Evolutionary conservation across 257 asterid species (phyloP), one percentile per base, ranked within the genome.

Genomic region (Solanum megistacrolobum): DNA sequence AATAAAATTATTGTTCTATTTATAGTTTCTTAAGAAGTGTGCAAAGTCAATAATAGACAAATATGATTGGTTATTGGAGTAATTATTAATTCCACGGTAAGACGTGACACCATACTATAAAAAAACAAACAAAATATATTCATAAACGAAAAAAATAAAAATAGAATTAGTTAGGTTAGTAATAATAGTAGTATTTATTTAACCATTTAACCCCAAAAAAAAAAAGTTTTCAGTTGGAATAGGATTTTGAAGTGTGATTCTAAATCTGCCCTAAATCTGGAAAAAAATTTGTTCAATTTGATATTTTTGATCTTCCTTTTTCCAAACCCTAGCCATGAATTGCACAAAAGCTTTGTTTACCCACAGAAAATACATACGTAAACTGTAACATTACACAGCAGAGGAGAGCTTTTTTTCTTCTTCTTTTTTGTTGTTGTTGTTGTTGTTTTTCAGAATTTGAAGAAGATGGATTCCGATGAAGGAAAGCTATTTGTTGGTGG

Each of bases 401-500:
- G 35, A 25, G 12, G 35, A 78, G 0, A n/a, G 6, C 4, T 12
- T 41, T 46, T 78, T 23, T n/a, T 76, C 3, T 35, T 36, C 8
- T 36, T 36, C 1, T 23, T 74, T 38, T 5, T 36, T 73, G 1
- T 52, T 52, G 23, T 46, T 46, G 58, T 48, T 48, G 60, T 55
- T 55, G 66, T 20, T 55, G 11, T 58, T 39, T 43, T 29, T 46
- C 65, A 46, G 68, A 81, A 46, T 78, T 76, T 73, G 27, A 35
- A 73, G 58, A 31, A 74, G 11, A 95, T 96, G 98, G 98, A 96
- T 91, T 93, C 98, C 31, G 98, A 96, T 94, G 98, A 94, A 82
- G 98, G 98, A 20, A 96, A 96, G 94, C 93, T 96, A 1, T 96
- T 96, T 86, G 92, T 96, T 27, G 98, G 98, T 23, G 98, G 98